Conservation (phyloP, 108 stramenopile species). For the Craspedostauros australis region DNA sequence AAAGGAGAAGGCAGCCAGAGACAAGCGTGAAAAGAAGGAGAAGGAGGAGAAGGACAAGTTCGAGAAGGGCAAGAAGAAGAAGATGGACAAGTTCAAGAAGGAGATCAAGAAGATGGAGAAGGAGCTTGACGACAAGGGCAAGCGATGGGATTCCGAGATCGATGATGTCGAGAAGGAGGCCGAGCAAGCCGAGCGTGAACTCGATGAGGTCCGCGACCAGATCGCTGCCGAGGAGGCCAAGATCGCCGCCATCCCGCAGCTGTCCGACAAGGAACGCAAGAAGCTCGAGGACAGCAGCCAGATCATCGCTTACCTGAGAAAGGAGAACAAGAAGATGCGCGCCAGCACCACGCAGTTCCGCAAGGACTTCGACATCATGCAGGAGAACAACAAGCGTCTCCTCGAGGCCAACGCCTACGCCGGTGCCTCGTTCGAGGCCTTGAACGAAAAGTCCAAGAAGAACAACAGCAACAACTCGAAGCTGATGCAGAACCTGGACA, state of each 20-base stretch:
- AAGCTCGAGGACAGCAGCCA: conserved; percentile 35
- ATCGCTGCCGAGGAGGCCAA: conserved; percentile 39
- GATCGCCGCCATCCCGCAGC: conserved; percentile 23
- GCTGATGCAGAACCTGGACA: conserved; percentile 35
- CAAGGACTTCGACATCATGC: conserved; percentile 44
- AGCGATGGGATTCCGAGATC: conserved; percentile 20
- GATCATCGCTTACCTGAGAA: conserved; percentile 48
- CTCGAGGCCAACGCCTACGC: conserved; percentile 58
- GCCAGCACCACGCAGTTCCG: conserved; percentile 23
- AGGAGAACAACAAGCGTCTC: conserved; percentile 50
- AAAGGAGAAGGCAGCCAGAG: conserved; percentile 16
- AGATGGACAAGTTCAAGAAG: conserved; percentile 31
- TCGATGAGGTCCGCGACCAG: conserved; percentile 24
- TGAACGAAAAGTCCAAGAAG: conserved; percentile 60
- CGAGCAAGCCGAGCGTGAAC: conserved; percentile 13
- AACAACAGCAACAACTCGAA: conserved; percentile 45
- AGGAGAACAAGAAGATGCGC: conserved; percentile 52
- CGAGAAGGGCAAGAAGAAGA: conserved; percentile 15
- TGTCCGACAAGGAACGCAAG: conserved; percentile 39
- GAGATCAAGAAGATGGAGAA: conserved; percentile 31
- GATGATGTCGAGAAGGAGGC: conserved; percentile 27
- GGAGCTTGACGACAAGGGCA: conserved; percentile 37
- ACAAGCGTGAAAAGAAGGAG: conserved; percentile 28
- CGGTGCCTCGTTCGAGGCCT: conserved; percentile 50
- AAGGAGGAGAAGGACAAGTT: conserved; percentile 25